A percentile compares a stretch with the other conserved stretches of the same genome.
These are phyloP conservation scores for Parvularia atlantis DNA, from an alignment of 78 protist species.

Conservation along the genomic window DNA sequence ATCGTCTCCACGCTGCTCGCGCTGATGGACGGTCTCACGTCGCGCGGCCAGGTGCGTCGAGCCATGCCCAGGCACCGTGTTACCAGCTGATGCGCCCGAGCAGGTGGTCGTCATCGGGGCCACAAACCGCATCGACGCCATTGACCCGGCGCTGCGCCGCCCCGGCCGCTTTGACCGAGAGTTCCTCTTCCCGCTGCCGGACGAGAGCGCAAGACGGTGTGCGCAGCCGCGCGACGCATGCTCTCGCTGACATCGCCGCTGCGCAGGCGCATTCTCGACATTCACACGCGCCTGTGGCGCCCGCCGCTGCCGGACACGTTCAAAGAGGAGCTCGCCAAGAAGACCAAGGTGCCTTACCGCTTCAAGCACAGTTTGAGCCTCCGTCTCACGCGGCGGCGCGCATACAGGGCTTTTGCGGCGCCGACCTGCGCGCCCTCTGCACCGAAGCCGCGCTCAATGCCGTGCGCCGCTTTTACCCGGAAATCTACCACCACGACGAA, in stretches of 20 bases:
- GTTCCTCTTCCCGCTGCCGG: constrained; percentile 75
- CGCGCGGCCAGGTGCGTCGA: constrained; percentile 42
- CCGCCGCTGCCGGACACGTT: no score
- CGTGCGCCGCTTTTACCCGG: constrained; percentile 21
- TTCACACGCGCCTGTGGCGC: background rate
- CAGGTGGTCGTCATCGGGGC: constrained; percentile 85
- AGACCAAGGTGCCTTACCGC: no score
- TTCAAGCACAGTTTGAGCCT: no score
- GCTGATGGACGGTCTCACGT: constrained; percentile 87
- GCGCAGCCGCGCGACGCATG: no score
- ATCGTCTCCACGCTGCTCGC: constrained; percentile 81
- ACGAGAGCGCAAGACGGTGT: constrained; percentile 1
- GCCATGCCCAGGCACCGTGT: no score
- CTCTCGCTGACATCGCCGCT: no score
- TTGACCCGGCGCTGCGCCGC: constrained; percentile 91
- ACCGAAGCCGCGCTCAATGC: constrained; percentile 75
- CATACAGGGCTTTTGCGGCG: constrained; percentile 79
- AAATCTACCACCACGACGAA: no score
- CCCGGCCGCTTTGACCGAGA: constrained; percentile 94
- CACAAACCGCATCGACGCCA: constrained; percentile 82
- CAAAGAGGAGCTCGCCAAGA: no score
- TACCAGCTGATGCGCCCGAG: no score
- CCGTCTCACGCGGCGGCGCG: constrained; percentile 6
- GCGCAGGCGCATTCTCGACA: background rate
- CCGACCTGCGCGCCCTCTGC: constrained; percentile 59